phyloP scores from a whole-genome alignment of 139 green algal species.

The Coelastrella sp. region DNA sequence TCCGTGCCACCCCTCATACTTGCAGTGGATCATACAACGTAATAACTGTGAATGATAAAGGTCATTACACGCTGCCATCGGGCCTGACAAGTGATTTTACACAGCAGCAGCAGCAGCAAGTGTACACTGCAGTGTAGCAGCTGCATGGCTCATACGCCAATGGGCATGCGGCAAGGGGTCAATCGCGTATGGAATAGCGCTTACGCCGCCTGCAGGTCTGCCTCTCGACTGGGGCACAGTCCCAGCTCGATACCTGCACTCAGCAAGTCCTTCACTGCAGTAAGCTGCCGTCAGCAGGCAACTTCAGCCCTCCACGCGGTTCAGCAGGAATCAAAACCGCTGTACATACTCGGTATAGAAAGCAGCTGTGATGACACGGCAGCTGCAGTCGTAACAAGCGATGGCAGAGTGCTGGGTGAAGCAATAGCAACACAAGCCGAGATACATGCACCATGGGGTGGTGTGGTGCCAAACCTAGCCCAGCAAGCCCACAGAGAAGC shows the following conservation, averaged over 20 bases:
- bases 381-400: slow-evolving; percentile 84
- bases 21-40: too few relatives aligned
- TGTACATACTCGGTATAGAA: slow-evolving; percentile 94
- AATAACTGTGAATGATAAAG: too few relatives aligned
- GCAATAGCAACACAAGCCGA: slow-evolving; percentile 85
- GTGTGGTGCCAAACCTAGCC: slow-evolving; percentile 95
- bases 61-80: too few relatives aligned
- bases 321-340: background rate
- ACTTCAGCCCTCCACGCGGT: background rate
- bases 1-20: too few relatives aligned
- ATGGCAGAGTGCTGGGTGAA: slow-evolving; percentile 85
- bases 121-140: background rate
- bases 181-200: too few relatives aligned
- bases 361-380: slow-evolving; percentile 97
- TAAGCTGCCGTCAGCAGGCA: background rate
- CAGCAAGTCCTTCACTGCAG: slow-evolving; percentile 19
- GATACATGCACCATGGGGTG: slow-evolving; percentile 91
- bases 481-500: slow-evolving; percentile 89
- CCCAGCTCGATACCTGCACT: background rate
- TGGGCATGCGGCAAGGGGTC: background rate
- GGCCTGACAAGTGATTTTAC: too few relatives aligned
- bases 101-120: slow-evolving; percentile 1
- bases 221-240: background rate
- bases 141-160: background rate
- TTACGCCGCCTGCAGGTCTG: background rate